phyloP scores from a whole-genome alignment of 805 yeast species.

The Candida silvatica region DNA sequence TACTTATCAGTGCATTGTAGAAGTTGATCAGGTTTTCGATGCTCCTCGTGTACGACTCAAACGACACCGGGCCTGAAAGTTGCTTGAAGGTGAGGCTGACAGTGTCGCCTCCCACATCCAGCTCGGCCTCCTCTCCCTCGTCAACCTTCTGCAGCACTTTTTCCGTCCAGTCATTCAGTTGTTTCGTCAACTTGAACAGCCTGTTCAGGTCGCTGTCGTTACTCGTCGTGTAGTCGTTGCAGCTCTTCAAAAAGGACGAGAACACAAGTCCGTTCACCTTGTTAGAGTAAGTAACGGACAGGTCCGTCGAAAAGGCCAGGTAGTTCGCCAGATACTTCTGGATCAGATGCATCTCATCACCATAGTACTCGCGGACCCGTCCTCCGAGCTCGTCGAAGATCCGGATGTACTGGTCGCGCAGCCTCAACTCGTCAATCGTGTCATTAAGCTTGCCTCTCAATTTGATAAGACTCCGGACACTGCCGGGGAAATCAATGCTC shows the following conservation, averaged over 20 bases:
- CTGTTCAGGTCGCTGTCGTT: slow-evolving; percentile 5
- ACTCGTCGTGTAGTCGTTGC: slow-evolving; percentile 5
- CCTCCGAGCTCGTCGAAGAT: slow-evolving; percentile 11
- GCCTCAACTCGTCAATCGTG: slow-evolving; percentile 5
- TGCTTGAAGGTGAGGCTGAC: not conserved
- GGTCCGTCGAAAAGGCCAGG: slow-evolving; percentile 9
- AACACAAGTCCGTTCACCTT: slow-evolving; percentile 9
- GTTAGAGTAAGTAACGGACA: slow-evolving; percentile 7
- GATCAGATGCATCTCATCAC: slow-evolving; percentile 5
- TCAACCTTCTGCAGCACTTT: slow-evolving; percentile 11
- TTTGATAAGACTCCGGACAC: slow-evolving; percentile 11
- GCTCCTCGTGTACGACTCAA: slow-evolving; percentile 9
- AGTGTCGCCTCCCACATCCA: not conserved
- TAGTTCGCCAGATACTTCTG: slow-evolving; percentile 6
- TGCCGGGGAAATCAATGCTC: slow-evolving; percentile 7
- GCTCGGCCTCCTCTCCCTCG: slow-evolving; percentile 2
- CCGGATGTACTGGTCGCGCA: slow-evolving; percentile 3
- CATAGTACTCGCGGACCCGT: slow-evolving; percentile 7
- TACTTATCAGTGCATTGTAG: slow-evolving; percentile 13
- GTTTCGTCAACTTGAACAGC: slow-evolving; percentile 16
- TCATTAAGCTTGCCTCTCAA: slow-evolving; percentile 6
- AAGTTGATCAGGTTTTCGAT: slow-evolving; percentile 15
- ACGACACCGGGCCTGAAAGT: too few species aligned
- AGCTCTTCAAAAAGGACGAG: slow-evolving; percentile 9
- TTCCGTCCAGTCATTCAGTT: slow-evolving; percentile 16